Evolutionary conservation across 2,329 filamentous ascomycete genomes (phyloP).

Genomic region (Macrophomina pseudophaseolina): DNA sequence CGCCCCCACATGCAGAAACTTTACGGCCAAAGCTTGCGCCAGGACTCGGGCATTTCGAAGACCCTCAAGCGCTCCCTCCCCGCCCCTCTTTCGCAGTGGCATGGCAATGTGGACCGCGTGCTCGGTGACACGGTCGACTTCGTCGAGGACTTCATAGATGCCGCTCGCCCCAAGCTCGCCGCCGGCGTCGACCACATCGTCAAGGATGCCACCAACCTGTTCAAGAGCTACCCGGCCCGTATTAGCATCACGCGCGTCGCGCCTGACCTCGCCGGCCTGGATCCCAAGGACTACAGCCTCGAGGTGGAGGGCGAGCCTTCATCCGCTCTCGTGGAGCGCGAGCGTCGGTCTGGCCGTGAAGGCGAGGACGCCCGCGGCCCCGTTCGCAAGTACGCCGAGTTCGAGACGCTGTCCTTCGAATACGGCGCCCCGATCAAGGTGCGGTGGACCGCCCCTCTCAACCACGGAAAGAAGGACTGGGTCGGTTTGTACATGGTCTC

Average conservation of each 20-base stretch:
- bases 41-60: constrained; percentile 89
- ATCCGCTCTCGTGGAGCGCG: constrained; percentile 55
- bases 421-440: constrained; percentile 91
- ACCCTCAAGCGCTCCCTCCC: constrained; percentile 88
- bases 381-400: constrained; percentile 63
- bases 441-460: constrained; percentile 85
- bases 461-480: constrained; percentile 93
- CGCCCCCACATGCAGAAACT: constrained; percentile 98
- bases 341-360: constrained; percentile 73
- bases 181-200: constrained; percentile 86
- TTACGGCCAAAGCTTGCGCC: constrained; percentile 81
- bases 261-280: constrained; percentile 77
- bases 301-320: constrained; percentile 69
- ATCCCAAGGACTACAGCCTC: constrained; percentile 81
- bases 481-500: constrained; percentile 95
- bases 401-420: constrained; percentile 79
- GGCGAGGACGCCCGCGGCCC: constrained; percentile 70
- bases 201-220: constrained; percentile 82
- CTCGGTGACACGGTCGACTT: constrained; percentile 86
- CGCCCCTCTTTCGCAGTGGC: constrained; percentile 79
- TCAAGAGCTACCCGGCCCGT: constrained; percentile 86
- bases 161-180: constrained; percentile 82
- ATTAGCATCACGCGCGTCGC: constrained; percentile 81
- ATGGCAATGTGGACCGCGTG: constrained; percentile 85
- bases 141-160: constrained; percentile 88